Evolutionary conservation across 768 basidiomycete species (phyloP).

Genomic region (Myochromella boudieri): DNA sequence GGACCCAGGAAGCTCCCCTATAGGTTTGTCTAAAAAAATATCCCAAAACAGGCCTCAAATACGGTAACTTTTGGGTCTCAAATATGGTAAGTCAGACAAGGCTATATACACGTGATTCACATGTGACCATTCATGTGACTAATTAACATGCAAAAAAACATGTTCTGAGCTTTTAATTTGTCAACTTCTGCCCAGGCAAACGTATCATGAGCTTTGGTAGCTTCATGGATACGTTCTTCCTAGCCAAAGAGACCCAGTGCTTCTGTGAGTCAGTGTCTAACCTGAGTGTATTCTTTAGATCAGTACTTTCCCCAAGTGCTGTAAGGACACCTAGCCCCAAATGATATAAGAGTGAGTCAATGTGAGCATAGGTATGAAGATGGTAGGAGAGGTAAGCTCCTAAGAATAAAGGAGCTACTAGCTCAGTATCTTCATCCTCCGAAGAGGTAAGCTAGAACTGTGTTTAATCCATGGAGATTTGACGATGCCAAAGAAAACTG

Average conservation of each 20-base stretch:
- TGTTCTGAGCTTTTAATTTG: background rate
- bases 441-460: too few species aligned
- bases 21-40: too few species aligned
- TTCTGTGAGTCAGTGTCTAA: background rate
- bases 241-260: background rate
- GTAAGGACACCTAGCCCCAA: background rate
- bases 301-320: background rate
- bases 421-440: too few species aligned
- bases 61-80: too few species aligned
- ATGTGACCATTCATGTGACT: too few species aligned
- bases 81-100: too few species aligned
- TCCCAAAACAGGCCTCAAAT: too few species aligned
- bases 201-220: background rate
- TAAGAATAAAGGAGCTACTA: background rate
- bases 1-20: too few species aligned
- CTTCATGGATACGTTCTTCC: background rate
- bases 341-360: background rate
- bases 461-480: too few species aligned
- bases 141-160: too few species aligned
- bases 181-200: background rate
- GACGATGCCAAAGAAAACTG: background rate
- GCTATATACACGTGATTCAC: too few species aligned
- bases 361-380: background rate
- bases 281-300: background rate
- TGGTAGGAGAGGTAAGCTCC: background rate